Conservation (phyloP, 1,284 basidiomycete genomes). For the Marasmius sp. region DNA sequence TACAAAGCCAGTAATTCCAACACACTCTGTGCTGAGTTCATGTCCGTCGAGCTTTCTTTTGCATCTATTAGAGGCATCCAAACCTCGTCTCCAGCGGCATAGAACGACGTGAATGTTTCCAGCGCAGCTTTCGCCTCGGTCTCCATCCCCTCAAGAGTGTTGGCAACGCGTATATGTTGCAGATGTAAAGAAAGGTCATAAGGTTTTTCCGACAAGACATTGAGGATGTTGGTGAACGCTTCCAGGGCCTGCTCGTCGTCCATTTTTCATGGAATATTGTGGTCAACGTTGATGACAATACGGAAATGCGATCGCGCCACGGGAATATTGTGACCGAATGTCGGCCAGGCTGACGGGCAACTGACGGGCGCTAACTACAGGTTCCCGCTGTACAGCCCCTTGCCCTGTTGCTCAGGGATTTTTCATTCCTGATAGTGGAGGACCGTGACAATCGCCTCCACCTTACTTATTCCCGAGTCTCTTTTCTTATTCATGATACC, state of each 20-base stretch:
- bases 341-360: too few species aligned
- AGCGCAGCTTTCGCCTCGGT: conserved; percentile 58
- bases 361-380: too few species aligned
- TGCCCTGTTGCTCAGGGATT: not conserved
- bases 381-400: too few species aligned
- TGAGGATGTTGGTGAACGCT: conserved; percentile 58
- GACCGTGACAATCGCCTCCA: not conserved
- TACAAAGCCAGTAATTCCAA: conserved; percentile 65
- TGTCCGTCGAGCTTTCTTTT: conserved; percentile 47
- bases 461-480: too few species aligned
- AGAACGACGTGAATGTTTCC: conserved; percentile 63
- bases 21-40: conserved; percentile 50
- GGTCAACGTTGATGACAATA: not conserved
- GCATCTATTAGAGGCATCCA: conserved; percentile 63
- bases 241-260: conserved; percentile 49
- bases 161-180: conserved; percentile 61
- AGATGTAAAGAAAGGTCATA: conserved; percentile 62
- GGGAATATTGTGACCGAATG: too few species aligned
- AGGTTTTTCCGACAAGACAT: conserved; percentile 55
- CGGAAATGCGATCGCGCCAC: too few species aligned
- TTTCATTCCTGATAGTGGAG: not conserved
- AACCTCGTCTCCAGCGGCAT: conserved; percentile 65
- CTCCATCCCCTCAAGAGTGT: conserved; percentile 52
- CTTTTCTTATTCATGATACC: not conserved
- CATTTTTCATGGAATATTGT: conserved; percentile 22